Percentiles rank a stretch among this genome's conserved stretches.
Evolutionary conservation across 805 yeast species (phyloP).

Genomic region (Starmerella bombicola): DNA sequence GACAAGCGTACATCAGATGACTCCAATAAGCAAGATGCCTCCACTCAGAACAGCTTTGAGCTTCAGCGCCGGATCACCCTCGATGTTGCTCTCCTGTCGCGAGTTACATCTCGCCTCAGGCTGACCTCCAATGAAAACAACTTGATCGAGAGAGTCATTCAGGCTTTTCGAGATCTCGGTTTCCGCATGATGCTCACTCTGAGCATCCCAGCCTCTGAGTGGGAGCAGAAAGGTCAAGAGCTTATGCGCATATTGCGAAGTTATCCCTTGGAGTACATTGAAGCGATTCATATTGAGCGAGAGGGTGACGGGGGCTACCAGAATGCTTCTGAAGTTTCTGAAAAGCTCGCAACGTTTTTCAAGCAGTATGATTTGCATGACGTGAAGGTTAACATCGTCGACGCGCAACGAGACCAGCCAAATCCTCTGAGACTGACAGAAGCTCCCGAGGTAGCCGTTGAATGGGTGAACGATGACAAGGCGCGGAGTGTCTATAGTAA

Average conservation of each 20-base stretch:
- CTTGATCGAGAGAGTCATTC: slow-evolving; percentile 41
- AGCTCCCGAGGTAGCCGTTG: slow-evolving; percentile 5
- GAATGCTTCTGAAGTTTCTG: background rate
- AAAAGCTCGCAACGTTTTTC: slow-evolving; percentile 2
- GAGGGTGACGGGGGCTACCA: background rate
- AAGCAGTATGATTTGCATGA: background rate
- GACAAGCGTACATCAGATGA: background rate
- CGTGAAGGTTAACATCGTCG: background rate
- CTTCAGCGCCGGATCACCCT: slow-evolving; percentile 36
- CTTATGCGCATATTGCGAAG: slow-evolving; percentile 9
- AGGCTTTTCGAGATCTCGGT: slow-evolving; percentile 39
- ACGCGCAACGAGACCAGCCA: slow-evolving; percentile 6
- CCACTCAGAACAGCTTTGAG: too few relatives aligned
- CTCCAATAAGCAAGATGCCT: background rate
- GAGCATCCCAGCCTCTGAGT: slow-evolving; percentile 49
- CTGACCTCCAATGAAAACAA: slow-evolving; percentile 51
- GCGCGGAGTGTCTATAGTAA: slow-evolving; percentile 9
- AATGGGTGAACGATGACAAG: slow-evolving; percentile 5
- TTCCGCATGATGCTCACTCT: slow-evolving; percentile 45
- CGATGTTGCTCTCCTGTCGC: slow-evolving; percentile 47
- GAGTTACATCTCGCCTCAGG: slow-evolving; percentile 45
- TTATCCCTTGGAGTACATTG: slow-evolving; percentile 2
- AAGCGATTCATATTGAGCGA: slow-evolving; percentile 5
- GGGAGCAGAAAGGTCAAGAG: slow-evolving; percentile 1
- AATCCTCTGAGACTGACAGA: slow-evolving; percentile 9